phyloP scores from a whole-genome alignment of 2,329 filamentous ascomycete genomes.

The Tolypocladium ovalisporum region DNA sequence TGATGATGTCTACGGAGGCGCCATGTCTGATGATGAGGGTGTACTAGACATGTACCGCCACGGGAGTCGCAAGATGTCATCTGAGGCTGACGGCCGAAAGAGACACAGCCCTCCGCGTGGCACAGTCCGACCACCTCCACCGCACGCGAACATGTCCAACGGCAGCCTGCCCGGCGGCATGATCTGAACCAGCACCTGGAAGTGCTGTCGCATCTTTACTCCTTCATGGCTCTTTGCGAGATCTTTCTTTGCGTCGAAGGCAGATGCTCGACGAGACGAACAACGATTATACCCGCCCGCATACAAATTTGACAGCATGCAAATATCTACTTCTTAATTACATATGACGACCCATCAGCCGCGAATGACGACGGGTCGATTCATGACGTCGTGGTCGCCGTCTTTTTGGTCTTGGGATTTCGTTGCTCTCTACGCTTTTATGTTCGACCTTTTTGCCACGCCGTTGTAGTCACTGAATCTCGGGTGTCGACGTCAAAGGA shows the following conservation, averaged over 20 bases:
- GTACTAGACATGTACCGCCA: conserved; percentile 21
- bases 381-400: not conserved
- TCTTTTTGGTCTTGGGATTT: conserved; percentile 3
- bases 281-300: conserved; percentile 1
- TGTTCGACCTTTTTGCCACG: not conserved
- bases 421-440: not conserved
- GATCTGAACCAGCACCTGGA: conserved; percentile 22
- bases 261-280: not conserved
- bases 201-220: not conserved
- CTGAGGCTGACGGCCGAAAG: conserved; percentile 25
- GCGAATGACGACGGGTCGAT: not conserved
- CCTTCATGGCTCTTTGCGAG: not conserved
- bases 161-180: conserved; percentile 30
- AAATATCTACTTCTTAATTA: not conserved
- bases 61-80: conserved; percentile 30
- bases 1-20: conserved; percentile 3
- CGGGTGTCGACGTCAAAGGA: not conserved
- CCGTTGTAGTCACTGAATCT: not conserved
- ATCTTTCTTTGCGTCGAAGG: not conserved
- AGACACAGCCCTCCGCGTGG: conserved; percentile 16
- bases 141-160: conserved; percentile 14
- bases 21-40: conserved; percentile 29
- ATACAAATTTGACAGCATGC: not conserved
- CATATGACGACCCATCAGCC: conserved; percentile 3
- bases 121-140: conserved; percentile 14